Conservation (phyloP, 345 rosid genomes). For the Aquilaria malaccensis region DNA sequence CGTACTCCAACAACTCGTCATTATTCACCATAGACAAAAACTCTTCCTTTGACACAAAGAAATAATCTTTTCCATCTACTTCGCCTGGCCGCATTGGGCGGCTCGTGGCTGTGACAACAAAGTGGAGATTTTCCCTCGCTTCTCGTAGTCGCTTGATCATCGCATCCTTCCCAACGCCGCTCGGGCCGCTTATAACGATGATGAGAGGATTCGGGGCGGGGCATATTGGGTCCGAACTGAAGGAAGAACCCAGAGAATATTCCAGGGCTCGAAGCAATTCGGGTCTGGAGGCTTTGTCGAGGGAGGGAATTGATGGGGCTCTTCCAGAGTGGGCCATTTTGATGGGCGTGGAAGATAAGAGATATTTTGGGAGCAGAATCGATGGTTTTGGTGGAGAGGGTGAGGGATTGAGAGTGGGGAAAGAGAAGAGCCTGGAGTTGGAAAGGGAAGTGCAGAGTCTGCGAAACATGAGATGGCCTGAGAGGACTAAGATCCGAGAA, state of each 20-base stretch:
- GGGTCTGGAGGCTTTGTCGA: constrained; percentile 38
- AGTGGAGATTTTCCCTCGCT: constrained; percentile 47
- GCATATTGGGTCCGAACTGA: constrained; percentile 31
- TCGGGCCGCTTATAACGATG: constrained; percentile 79
- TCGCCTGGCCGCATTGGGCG: constrained; percentile 74
- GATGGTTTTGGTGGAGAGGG: constrained; percentile 14
- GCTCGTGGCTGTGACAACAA: constrained; percentile 84
- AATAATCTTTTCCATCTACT: constrained; percentile 75
- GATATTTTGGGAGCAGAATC: constrained; percentile 8
- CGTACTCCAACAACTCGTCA: constrained; percentile 77
- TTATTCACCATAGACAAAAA: constrained; percentile 69
- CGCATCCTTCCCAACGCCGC: constrained; percentile 95
- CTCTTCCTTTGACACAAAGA: constrained; percentile 57
- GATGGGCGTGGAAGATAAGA: constrained; percentile 24
- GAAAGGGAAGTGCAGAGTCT: constrained; percentile 31
- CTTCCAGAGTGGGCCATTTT: constrained; percentile 38
- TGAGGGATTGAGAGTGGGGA: constrained; percentile 20
- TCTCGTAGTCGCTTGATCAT: constrained; percentile 65
- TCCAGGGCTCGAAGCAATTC: constrained; percentile 74
- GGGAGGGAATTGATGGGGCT: constrained; percentile 26
- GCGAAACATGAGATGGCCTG: constrained; percentile 36
- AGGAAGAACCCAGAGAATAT: constrained; percentile 47
- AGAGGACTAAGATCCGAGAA: constrained; percentile 2
- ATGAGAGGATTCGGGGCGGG: constrained; percentile 58
- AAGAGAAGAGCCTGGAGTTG: constrained; percentile 14